phyloP scores from a whole-genome alignment of 768 basidiomycete genomes.

The Suillus subaureus region DNA sequence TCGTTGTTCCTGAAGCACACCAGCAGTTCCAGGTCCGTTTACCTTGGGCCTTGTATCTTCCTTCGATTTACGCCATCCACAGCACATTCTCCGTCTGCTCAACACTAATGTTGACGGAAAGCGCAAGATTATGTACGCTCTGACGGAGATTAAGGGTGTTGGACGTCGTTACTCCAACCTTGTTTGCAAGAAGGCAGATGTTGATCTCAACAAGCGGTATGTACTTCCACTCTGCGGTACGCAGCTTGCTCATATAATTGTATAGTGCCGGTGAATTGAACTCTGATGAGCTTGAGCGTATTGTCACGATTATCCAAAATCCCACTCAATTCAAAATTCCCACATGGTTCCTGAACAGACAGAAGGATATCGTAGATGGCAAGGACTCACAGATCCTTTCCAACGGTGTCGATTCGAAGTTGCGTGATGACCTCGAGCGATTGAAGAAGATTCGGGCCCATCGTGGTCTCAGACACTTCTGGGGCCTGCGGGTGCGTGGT shows the following conservation, averaged over 20 bases:
- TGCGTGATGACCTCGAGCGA: conserved; percentile 97
- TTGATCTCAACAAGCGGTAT: conserved; percentile 97
- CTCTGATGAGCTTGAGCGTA: conserved; percentile 98
- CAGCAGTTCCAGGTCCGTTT: conserved; percentile 87
- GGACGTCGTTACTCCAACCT: conserved; percentile 98
- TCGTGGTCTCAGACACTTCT: conserved; percentile 89
- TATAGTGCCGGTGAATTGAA: conserved; percentile 96
- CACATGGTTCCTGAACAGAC: conserved; percentile 98
- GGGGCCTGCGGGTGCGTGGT: conserved; percentile 94
- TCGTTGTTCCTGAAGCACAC: conserved; percentile 94
- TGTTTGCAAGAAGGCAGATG: conserved; percentile 99
- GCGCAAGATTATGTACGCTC: conserved; percentile 98
- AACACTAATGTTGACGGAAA: conserved; percentile 99
- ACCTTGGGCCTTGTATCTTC: neutral
- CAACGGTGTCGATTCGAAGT: conserved; percentile 95
- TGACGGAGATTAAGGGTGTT: conserved; percentile 99
- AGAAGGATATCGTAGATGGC: conserved; percentile 96
- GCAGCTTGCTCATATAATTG: conserved; percentile 11
- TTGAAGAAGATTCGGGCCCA: conserved; percentile 99
- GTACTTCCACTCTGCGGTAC: conserved; percentile 27
- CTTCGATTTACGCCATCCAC: conserved; percentile 11
- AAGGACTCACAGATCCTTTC: conserved; percentile 96
- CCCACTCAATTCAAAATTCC: conserved; percentile 99
- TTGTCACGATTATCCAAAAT: conserved; percentile 99
- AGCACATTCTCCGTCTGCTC: conserved; percentile 99